Conservation (phyloP, 495 filamentous ascomycete species). For the Chlorociboria aeruginascens region DNA sequence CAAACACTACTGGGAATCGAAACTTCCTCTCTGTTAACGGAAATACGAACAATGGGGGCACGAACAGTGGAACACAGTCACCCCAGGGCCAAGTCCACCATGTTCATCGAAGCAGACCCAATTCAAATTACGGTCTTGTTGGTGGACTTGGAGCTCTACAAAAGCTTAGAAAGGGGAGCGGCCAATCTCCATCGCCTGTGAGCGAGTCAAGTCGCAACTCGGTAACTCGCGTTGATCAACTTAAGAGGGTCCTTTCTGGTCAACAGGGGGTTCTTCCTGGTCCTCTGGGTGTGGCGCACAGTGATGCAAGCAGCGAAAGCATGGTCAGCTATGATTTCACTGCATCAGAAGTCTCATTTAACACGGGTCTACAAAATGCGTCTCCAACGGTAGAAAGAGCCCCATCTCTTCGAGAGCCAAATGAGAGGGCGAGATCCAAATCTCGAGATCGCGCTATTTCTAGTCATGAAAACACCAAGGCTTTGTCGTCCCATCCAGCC, state of each 20-base stretch:
- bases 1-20: conserved; percentile 31
- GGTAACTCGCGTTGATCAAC: conserved; percentile 75
- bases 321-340: conserved; percentile 44
- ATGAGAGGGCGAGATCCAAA: conserved; percentile 19
- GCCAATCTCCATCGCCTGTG: conserved; percentile 38
- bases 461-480: conserved; percentile 23
- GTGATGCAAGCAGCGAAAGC: conserved; percentile 41
- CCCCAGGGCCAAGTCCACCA: not conserved
- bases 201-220: conserved; percentile 49
- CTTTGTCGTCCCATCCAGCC: conserved; percentile 33
- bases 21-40: conserved; percentile 48
- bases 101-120: conserved; percentile 7
- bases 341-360: conserved; percentile 40
- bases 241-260: conserved; percentile 61
- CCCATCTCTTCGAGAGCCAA: conserved; percentile 9
- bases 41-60: conserved; percentile 17
- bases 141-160: conserved; percentile 15
- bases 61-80: conserved; percentile 5
- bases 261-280: conserved; percentile 20
- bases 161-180: conserved; percentile 24
- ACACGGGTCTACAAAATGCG: conserved; percentile 1
- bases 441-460: conserved; percentile 23
- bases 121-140: conserved; percentile 19
- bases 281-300: conserved; percentile 19
- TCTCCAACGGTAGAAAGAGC: conserved; percentile 10